A percentile compares a stretch with the other conserved stretches of the same genome.
Evolutionary conservation across 768 basidiomycete genomes (phyloP).

Genomic region (Macrolepiota dolichaula): DNA sequence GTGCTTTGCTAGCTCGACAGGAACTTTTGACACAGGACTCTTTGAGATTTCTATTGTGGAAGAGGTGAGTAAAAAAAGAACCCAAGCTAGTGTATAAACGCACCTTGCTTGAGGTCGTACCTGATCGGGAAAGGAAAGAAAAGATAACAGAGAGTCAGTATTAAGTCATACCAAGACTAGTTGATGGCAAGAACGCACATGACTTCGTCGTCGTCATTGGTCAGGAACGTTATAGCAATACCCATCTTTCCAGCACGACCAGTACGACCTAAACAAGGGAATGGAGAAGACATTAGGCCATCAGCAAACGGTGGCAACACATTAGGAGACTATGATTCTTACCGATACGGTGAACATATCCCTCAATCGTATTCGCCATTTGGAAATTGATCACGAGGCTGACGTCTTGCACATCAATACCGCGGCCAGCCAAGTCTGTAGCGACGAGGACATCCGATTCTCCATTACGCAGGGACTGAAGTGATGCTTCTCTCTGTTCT

Average conservation of each 20-base stretch:
- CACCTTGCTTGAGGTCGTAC: conserved; percentile 95
- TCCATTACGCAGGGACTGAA: conserved; percentile 83
- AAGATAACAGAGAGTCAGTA: conserved; percentile 14
- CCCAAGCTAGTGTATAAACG: conserved; percentile 17
- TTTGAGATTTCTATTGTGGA: conserved; percentile 76
- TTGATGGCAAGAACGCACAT: conserved; percentile 60
- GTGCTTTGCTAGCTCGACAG: conserved; percentile 85
- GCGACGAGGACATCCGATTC: conserved; percentile 90
- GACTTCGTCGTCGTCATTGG: conserved; percentile 95
- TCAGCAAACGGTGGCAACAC: conserved; percentile 13
- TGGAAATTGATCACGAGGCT: conserved; percentile 96
- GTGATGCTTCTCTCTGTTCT: conserved; percentile 91
- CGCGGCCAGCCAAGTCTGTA: conserved; percentile 96
- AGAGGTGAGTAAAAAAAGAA: neutral
- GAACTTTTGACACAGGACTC: conserved; percentile 88
- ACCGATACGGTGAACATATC: conserved; percentile 98
- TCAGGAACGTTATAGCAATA: conserved; percentile 91
- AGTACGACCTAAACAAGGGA: conserved; percentile 67
- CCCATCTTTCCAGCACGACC: conserved; percentile 98
- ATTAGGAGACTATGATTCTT: conserved; percentile 19
- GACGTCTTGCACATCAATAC: conserved; percentile 98
- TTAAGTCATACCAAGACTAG: conserved; percentile 11
- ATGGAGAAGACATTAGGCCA: conserved; percentile 4
- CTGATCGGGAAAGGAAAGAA: conserved; percentile 34
- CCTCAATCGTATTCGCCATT: conserved; percentile 96